phyloP scores from a whole-genome alignment of 2,329 filamentous ascomycete genomes.

The Fusarium sp. region DNA sequence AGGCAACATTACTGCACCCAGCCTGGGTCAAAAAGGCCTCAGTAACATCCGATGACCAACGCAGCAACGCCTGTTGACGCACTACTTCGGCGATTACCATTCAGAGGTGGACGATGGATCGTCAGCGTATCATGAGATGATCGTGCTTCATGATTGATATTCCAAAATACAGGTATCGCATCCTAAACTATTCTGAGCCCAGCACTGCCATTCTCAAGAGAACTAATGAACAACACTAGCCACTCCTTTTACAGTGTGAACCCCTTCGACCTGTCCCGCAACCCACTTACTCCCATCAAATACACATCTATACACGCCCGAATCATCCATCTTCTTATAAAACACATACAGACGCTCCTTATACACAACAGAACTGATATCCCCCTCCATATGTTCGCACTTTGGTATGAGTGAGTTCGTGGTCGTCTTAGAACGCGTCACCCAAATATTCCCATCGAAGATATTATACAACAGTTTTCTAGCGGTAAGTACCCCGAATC shows the following conservation, averaged over 20 bases:
- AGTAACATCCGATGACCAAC: no score
- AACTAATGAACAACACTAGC: not conserved
- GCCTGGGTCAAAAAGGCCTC: not conserved
- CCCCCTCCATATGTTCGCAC: not conserved
- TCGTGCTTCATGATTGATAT: not conserved
- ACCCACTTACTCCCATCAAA: not conserved
- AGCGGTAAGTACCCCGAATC: rapidly evolving
- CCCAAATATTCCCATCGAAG: not conserved
- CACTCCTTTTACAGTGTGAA: not conserved
- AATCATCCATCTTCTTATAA: not conserved
- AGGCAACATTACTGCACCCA: rapidly evolving
- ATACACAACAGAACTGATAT: not conserved
- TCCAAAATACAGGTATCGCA: not conserved
- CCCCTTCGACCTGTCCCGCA: rapidly evolving
- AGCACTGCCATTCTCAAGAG: not conserved
- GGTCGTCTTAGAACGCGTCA: not conserved
- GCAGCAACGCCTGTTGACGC: not conserved
- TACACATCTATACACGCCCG: not conserved
- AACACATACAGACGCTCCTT: not conserved
- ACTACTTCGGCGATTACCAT: no score
- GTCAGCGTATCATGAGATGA: no score
- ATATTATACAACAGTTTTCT: not conserved
- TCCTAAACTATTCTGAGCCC: not conserved
- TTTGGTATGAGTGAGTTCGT: not conserved
- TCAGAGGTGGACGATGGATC: no score